These are phyloP conservation scores for Moricandia moricandioides DNA, from an alignment of 345 rosid species.

Conservation along the genomic window DNA sequence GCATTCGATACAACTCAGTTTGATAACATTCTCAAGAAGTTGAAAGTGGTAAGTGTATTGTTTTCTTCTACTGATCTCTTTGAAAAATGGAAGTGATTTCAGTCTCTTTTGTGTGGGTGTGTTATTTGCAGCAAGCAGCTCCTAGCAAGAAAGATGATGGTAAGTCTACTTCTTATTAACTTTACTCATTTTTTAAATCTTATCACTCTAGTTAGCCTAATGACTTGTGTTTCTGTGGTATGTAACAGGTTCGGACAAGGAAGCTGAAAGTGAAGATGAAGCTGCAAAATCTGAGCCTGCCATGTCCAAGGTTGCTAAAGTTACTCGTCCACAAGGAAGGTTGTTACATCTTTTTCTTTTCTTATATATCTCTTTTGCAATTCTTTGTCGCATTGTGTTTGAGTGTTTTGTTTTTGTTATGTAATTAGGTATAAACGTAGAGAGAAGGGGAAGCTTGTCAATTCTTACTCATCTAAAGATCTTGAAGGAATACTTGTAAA, in stretches of 20 bases:
- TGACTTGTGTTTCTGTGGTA: neutral
- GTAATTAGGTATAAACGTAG: constrained; percentile 65
- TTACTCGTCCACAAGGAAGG: constrained; percentile 94
- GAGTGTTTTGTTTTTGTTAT: neutral
- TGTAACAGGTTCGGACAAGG: constrained; percentile 43
- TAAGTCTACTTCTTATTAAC: constrained; percentile 20
- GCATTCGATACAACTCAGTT: constrained; percentile 95
- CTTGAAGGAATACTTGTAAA: constrained; percentile 93
- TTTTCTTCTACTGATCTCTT: neutral
- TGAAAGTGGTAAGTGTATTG: constrained; percentile 73
- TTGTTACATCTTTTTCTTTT: constrained; percentile 33
- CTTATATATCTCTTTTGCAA: neutral
- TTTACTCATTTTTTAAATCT: neutral
- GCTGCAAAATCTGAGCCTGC: constrained; percentile 36
- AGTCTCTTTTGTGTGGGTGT: neutral
- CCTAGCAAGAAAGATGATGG: constrained; percentile 51
- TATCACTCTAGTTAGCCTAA: neutral
- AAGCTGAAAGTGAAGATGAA: constrained; percentile 39
- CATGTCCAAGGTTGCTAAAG: constrained; percentile 46
- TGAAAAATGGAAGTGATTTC: neutral
- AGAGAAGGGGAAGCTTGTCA: constrained; percentile 87
- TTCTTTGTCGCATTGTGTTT: neutral
- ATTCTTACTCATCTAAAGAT: constrained; percentile 75
- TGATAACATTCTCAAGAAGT: constrained; percentile 83
- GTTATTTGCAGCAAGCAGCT: constrained; percentile 64